phyloP scores from a whole-genome alignment of 495 filamentous ascomycete species.

The Talaromyces wortmannii region DNA sequence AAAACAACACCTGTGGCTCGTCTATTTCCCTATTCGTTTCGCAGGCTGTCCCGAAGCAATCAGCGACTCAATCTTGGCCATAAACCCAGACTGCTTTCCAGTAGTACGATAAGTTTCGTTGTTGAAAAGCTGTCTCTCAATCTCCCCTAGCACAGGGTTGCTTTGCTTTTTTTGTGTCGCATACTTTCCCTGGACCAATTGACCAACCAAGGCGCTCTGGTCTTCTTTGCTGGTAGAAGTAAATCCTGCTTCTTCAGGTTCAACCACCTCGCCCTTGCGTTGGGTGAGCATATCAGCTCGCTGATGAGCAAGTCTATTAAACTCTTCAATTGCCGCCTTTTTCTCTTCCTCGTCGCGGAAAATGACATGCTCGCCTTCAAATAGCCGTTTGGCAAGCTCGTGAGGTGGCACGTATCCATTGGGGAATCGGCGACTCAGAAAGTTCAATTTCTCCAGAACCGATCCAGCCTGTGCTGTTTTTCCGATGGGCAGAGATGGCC shows the following conservation, averaged over 20 bases:
- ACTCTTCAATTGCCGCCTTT: constrained; percentile 24
- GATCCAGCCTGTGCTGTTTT: constrained; percentile 19
- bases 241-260: constrained; percentile 26
- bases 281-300: constrained; percentile 36
- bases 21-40: constrained; percentile 8
- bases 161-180: background rate
- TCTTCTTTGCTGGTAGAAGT: constrained; percentile 48
- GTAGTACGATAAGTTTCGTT: constrained; percentile 37
- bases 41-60: constrained; percentile 20
- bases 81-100: constrained; percentile 32
- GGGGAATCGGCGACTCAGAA: constrained; percentile 25
- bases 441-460: constrained; percentile 29
- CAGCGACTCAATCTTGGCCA: constrained; percentile 37
- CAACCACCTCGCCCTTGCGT: constrained; percentile 29
- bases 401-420: constrained; percentile 32
- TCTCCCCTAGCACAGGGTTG: constrained; percentile 14
- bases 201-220: constrained; percentile 56
- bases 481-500: constrained; percentile 34
- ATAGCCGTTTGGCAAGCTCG: constrained; percentile 32
- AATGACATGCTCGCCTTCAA: constrained; percentile 31
- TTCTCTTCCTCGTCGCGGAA: constrained; percentile 35
- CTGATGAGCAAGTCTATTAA: constrained; percentile 25
- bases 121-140: constrained; percentile 31
- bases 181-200: constrained; percentile 57
- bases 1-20: background rate